A percentile compares a stretch with the other conserved stretches of the same genome.
These are phyloP conservation scores for Noccaea caerulescens DNA, from an alignment of 345 rosid genomes.

Conservation along the genomic window DNA sequence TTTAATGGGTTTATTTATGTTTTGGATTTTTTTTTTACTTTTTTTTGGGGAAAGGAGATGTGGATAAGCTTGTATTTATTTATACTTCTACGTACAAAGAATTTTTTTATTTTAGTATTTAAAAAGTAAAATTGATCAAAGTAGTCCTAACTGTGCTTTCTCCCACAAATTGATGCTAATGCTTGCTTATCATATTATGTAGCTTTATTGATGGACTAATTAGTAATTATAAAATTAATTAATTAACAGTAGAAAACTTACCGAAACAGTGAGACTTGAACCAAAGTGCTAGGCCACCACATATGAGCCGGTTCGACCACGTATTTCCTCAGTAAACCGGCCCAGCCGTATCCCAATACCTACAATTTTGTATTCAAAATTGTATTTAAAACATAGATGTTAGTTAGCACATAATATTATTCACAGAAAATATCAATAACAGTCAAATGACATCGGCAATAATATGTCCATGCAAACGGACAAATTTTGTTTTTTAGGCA, in stretches of 20 bases:
- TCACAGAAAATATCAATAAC: slow-evolving; percentile 8
- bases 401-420: not conserved
- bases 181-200: slow-evolving; percentile 12
- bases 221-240: not conserved
- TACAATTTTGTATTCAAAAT: slow-evolving; percentile 23
- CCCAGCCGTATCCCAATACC: slow-evolving; percentile 97
- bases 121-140: not conserved
- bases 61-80: slow-evolving; percentile 22
- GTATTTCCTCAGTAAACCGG: slow-evolving; percentile 82
- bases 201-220: slow-evolving; percentile 21
- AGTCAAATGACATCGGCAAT: not conserved
- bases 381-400: not conserved
- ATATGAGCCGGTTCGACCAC: slow-evolving; percentile 96
- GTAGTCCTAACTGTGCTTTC: slow-evolving; percentile 14
- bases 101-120: not conserved
- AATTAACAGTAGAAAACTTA: slow-evolving; percentile 31
- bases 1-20: not conserved
- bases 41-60: slow-evolving; percentile 7
- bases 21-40: not conserved
- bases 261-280: slow-evolving; percentile 90
- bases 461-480: not conserved
- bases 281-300: slow-evolving; percentile 96
- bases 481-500: not conserved
- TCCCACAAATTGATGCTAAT: slow-evolving; percentile 1
- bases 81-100: not conserved